Conservation (phyloP, 202 grass and related monocot species). For the Zoysia matrella region DNA sequence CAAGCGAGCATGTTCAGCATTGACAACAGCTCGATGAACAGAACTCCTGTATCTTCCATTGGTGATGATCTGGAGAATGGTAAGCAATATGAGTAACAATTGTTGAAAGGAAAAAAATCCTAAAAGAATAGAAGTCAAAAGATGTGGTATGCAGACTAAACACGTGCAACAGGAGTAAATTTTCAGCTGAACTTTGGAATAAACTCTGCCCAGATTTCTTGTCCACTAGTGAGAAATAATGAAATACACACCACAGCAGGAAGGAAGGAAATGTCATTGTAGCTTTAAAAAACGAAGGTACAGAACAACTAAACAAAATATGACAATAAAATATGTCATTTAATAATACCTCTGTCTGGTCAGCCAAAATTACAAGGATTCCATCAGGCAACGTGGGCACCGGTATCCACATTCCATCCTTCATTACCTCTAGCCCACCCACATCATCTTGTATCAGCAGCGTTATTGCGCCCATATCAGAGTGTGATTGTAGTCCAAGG, state of each 20-base stretch:
- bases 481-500: slow-evolving; percentile 94
- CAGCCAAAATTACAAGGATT: slow-evolving; percentile 85
- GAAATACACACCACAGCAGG: neutral
- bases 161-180: slow-evolving; percentile 10
- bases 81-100: slow-evolving; percentile 15
- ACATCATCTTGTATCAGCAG: slow-evolving; percentile 98
- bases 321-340: slow-evolving; percentile 17
- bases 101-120: neutral
- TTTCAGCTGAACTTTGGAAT: neutral
- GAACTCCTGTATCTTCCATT: slow-evolving; percentile 83
- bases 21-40: slow-evolving; percentile 81
- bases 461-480: slow-evolving; percentile 93
- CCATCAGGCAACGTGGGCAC: slow-evolving; percentile 60
- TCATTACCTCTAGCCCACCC: slow-evolving; percentile 85
- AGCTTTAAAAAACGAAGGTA: neutral
- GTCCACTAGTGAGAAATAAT: neutral
- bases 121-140: neutral
- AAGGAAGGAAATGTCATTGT: neutral
- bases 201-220: neutral
- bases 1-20: slow-evolving; percentile 62
- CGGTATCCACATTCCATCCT: slow-evolving; percentile 82
- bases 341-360: slow-evolving; percentile 81
- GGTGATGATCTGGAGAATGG: slow-evolving; percentile 72
- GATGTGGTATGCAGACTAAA: neutral
- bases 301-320: neutral